Base-by-base conservation (phyloP, 352 stramenopile species). In the Phytophthora uliginosa region DNA sequence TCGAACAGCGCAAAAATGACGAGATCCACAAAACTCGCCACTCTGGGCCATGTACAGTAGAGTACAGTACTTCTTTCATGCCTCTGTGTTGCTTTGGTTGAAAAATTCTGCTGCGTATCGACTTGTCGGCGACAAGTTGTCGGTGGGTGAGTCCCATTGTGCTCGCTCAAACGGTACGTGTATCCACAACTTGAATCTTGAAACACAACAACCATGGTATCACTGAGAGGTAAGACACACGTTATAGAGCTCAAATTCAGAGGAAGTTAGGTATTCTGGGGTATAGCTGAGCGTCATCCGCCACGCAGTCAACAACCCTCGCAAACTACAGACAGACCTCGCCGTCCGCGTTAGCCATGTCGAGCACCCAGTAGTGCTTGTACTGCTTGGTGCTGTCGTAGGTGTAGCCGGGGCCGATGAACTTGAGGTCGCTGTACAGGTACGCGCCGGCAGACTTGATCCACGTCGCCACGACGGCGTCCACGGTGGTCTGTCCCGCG, bases 391-490 rank as follows among this genome's bases (percentile, higher is more conserved):
- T 63, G n/a, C 17, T 40, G 55, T 77, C 72, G 69, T 77, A 77
- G 18, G 20, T 42, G 64, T 77, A 80, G 42, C 69, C 73, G 4
- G 51, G 57, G 8, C 73, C 69, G 53, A 80, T 63, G 47, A 66
- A 80, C 54, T 53, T 59, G 40, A 69, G 40, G 57, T 75, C 66
- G 45, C 61, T 75, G 71, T 82, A 74, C 31, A 88, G 63, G 34
- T 74, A 69, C 55, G 78, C 67, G 8, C 69, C 68, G 2, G 69
- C 18, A 24, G 74, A 82, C 31, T 83, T 82, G 72, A 82, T 71
- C 78, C 76, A 87, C 31, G 75, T 63, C 7, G 52, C 75, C 60
- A 87, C 79, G 17, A 85, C 77, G 12, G 55, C 52, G 17, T 79
- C 59, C 28, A 78, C 75, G 4, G 68, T 59, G 17, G 47, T 63